These are phyloP conservation scores for Cytospora mali DNA, from an alignment of 2,329 filamentous ascomycete genomes.

Conservation along the genomic window DNA sequence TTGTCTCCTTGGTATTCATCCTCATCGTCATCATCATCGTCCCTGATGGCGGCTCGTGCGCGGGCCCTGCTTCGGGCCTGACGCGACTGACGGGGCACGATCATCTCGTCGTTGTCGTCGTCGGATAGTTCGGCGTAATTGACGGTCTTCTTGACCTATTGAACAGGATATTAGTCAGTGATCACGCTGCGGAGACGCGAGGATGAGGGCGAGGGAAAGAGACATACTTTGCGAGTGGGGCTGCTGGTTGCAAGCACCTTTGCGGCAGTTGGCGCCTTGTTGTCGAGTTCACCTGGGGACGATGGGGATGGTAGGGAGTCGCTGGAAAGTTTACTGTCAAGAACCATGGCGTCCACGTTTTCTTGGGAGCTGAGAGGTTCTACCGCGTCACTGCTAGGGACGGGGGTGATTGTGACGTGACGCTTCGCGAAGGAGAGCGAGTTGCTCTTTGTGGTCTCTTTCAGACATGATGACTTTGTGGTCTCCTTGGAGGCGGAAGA, in stretches of 20 bases:
- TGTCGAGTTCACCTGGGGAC: constrained; percentile 45
- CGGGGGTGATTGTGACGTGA: constrained; percentile 63
- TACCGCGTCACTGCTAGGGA: constrained; percentile 77
- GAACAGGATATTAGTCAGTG: background rate
- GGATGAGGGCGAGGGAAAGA: too few species aligned
- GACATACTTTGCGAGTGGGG: constrained; percentile 74
- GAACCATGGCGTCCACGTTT: constrained; percentile 53
- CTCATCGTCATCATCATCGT: constrained; percentile 74
- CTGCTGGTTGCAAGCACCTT: constrained; percentile 60
- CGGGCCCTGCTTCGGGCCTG: constrained; percentile 45
- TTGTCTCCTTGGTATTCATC: constrained; percentile 66
- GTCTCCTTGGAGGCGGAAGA: constrained; percentile 31
- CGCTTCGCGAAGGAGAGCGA: constrained; percentile 44
- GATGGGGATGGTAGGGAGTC: constrained; percentile 49
- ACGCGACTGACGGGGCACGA: constrained; percentile 49
- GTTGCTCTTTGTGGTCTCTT: constrained; percentile 50
- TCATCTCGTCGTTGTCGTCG: constrained; percentile 75
- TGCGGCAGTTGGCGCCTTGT: constrained; percentile 41
- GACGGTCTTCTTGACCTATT: constrained; percentile 58
- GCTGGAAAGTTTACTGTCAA: constrained; percentile 52
- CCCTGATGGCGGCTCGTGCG: constrained; percentile 62
- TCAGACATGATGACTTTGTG: constrained; percentile 43
- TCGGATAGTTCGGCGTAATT: constrained; percentile 87
- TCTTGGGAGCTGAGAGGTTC: constrained; percentile 71
- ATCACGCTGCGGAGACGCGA: background rate